Evolutionary conservation across 768 basidiomycete genomes (phyloP).

Genomic region (Hericium erinaceus): DNA sequence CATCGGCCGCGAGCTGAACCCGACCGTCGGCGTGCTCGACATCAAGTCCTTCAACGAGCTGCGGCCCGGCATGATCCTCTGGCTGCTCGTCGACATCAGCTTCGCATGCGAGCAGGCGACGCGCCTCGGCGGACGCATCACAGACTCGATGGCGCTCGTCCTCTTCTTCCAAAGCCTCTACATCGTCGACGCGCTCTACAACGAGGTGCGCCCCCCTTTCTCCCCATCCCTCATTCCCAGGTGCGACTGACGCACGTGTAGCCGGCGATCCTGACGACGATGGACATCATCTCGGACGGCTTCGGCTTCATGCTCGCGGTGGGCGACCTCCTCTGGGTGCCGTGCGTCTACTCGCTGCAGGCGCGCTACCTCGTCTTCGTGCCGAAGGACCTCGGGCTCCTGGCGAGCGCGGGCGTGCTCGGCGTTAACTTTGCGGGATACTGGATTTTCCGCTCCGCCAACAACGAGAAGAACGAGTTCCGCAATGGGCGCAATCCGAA

Average conservation of each 20-base stretch:
- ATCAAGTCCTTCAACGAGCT: constrained; percentile 76
- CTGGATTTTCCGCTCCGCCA: constrained; percentile 84
- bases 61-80: constrained; percentile 84
- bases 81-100: constrained; percentile 84
- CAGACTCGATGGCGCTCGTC: constrained; percentile 90
- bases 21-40: constrained; percentile 68
- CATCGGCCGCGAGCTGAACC: constrained; percentile 93
- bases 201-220: constrained; percentile 52
- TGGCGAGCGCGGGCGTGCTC: constrained; percentile 49
- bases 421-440: constrained; percentile 65
- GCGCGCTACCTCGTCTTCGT: constrained; percentile 92
- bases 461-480: constrained; percentile 94
- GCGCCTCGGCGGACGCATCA: constrained; percentile 64
- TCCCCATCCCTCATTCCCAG: not conserved
- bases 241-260: constrained; percentile 22
- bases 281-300: constrained; percentile 97
- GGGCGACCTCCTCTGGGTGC: constrained; percentile 90
- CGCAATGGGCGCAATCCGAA: constrained; percentile 90
- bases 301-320: constrained; percentile 98
- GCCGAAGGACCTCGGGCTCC: constrained; percentile 65
- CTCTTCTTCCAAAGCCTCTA: constrained; percentile 82
- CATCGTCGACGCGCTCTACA: constrained; percentile 78
- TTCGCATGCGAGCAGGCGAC: constrained; percentile 87
- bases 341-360: constrained; percentile 89
- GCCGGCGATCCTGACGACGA: constrained; percentile 86